Conservation (phyloP, 306 rosid genomes). For the Sphenostylis stenocarpa region DNA sequence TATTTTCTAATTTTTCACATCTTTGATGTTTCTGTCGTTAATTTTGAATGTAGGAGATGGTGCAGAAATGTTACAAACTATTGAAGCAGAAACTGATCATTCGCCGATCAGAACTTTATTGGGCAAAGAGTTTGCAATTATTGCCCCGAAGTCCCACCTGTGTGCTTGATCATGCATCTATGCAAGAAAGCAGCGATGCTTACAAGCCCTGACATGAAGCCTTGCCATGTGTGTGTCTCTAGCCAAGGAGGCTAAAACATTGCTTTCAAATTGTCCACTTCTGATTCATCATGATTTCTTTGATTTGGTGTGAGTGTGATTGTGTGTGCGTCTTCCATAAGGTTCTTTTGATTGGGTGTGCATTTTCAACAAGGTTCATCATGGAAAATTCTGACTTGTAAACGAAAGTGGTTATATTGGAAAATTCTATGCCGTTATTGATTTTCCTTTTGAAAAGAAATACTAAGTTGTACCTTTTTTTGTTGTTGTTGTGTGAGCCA, state of each 20-base stretch:
- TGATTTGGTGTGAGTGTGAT: constrained; percentile 33
- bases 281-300: constrained; percentile 12
- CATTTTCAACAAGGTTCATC: not conserved
- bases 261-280: not conserved
- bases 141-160: constrained; percentile 36
- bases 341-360: constrained; percentile 16
- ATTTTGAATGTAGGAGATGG: constrained; percentile 38
- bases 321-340: constrained; percentile 20
- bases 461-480: not conserved
- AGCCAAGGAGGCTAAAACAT: not conserved
- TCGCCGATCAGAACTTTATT: constrained; percentile 10
- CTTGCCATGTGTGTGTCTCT: not conserved
- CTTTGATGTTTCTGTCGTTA: not conserved
- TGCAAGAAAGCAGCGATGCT: constrained; percentile 21
- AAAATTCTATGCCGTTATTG: not conserved
- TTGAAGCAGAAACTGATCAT: constrained; percentile 40
- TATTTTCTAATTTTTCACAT: not conserved
- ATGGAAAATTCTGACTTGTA: not conserved
- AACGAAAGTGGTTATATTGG: not conserved
- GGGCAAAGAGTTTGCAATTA: constrained; percentile 15
- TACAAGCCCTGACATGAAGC: constrained; percentile 31
- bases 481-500: not conserved
- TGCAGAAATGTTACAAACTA: constrained; percentile 41
- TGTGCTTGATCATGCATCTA: constrained; percentile 37
- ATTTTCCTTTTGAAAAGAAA: constrained; percentile 4